phyloP scores from a whole-genome alignment of 2,329 filamentous ascomycete species.

The Alternaria metachromatica region DNA sequence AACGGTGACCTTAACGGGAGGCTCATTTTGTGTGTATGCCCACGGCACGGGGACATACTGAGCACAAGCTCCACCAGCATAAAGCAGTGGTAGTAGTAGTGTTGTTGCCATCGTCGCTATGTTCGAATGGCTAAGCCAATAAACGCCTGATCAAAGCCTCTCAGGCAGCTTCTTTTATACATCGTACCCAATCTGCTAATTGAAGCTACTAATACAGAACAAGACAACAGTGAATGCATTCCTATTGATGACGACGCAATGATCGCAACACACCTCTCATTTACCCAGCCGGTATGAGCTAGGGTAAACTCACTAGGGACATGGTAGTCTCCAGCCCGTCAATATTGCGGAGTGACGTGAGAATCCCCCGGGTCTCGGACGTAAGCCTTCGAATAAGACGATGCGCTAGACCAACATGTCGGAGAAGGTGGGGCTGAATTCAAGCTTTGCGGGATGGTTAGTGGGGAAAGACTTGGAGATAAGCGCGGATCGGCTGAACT shows the following conservation, averaged over 20 bases:
- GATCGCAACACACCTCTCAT: not conserved
- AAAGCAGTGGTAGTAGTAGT: conserved; percentile 1
- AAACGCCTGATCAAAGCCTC: no score
- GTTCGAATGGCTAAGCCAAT: not conserved
- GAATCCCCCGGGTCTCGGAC: not conserved
- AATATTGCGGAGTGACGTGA: not conserved
- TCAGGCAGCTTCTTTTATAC: not conserved
- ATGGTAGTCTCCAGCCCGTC: not conserved
- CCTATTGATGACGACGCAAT: not conserved
- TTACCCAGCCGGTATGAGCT: not conserved
- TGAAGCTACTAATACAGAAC: not conserved
- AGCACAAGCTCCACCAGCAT: not conserved
- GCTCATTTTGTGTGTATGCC: conserved; percentile 5
- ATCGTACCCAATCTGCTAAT: not conserved
- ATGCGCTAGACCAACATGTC: not conserved
- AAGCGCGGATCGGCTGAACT: not conserved
- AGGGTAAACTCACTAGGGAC: not conserved
- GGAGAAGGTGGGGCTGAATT: not conserved
- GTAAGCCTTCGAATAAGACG: not conserved
- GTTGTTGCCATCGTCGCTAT: not conserved
- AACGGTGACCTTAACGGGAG: not conserved
- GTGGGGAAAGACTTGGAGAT: not conserved
- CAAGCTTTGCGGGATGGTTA: not conserved
- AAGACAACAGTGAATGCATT: not conserved
- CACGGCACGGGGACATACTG: conserved; percentile 9